A percentile compares a stretch with the other conserved stretches of the same genome.
Conservation (phyloP, 257 asterid species). For the Solanum tarapatanum region DNA sequence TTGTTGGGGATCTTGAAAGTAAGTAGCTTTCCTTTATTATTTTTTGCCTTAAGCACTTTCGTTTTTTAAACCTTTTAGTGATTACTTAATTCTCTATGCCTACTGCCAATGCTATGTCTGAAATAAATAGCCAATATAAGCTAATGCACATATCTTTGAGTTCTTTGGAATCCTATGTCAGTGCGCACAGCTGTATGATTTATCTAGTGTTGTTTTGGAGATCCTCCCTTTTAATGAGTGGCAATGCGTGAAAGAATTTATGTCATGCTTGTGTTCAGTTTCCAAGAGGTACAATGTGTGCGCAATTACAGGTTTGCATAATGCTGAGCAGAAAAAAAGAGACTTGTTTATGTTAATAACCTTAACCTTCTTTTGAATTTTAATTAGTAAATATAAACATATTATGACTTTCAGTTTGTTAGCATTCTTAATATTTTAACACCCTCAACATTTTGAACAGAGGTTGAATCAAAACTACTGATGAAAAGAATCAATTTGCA, state of each 20-base stretch:
- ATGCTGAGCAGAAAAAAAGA: background rate
- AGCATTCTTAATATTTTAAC: background rate
- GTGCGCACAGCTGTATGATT: background rate
- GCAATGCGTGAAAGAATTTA: background rate
- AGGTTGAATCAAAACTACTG: background rate
- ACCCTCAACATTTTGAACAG: background rate
- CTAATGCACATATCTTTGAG: background rate
- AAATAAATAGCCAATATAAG: background rate
- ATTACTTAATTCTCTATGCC: background rate
- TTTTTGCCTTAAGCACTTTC: background rate
- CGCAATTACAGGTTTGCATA: background rate
- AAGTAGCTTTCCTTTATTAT: conserved; percentile 15
- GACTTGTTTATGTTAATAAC: background rate
- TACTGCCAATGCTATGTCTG: background rate
- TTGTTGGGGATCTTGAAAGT: conserved; percentile 76
- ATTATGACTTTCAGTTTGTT: background rate
- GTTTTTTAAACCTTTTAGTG: background rate
- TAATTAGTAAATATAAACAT: background rate
- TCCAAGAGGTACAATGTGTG: background rate
- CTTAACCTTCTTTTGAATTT: background rate
- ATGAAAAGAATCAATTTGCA: background rate
- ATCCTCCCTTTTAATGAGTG: background rate
- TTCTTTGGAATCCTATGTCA: background rate
- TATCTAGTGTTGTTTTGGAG: background rate
- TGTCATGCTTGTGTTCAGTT: background rate